Evolutionary conservation across 1,284 basidiomycete genomes (phyloP).

Genomic region (Trichosporon inkin): DNA sequence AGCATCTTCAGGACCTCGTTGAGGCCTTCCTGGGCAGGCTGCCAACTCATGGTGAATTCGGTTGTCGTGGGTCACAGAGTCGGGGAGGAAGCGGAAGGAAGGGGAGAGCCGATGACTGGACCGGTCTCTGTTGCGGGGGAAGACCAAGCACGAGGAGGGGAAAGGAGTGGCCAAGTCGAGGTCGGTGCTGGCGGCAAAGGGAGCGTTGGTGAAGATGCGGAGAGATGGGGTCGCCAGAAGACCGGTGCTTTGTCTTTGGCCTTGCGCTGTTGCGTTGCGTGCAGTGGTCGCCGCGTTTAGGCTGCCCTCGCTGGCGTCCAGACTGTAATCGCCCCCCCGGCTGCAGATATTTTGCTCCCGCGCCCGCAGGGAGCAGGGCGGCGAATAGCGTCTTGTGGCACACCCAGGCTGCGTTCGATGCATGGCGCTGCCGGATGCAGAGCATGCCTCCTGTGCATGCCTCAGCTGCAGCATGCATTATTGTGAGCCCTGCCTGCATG

Average conservation of each 20-base stretch:
- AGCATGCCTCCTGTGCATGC: no score
- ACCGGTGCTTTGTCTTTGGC: constrained; percentile 12
- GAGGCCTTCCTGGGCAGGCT: constrained; percentile 47
- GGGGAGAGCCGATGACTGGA: background rate
- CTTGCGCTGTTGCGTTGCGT: background rate
- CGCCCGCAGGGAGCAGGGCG: background rate
- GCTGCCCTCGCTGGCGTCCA: constrained; percentile 4
- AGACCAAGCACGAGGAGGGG: constrained; percentile 3
- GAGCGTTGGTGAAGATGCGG: background rate
- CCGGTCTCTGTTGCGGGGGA: constrained; percentile 3
- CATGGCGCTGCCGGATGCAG: no score
- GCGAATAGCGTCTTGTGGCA: constrained; percentile 7
- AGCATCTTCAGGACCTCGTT: constrained; percentile 50
- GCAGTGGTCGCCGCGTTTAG: constrained; percentile 1
- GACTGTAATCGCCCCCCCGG: background rate
- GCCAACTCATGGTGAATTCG: constrained; percentile 43
- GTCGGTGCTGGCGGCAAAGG: background rate
- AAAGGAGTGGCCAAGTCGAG: background rate
- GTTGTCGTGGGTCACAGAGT: background rate
- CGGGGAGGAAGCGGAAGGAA: constrained; percentile 3
- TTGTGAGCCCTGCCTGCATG: no score
- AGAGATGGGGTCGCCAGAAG: background rate
- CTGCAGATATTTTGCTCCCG: constrained; percentile 6
- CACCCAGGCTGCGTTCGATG: background rate
- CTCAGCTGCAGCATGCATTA: no score